Conservation (phyloP, 352 stramenopile species). For the Phytophthora pistaciae region DNA sequence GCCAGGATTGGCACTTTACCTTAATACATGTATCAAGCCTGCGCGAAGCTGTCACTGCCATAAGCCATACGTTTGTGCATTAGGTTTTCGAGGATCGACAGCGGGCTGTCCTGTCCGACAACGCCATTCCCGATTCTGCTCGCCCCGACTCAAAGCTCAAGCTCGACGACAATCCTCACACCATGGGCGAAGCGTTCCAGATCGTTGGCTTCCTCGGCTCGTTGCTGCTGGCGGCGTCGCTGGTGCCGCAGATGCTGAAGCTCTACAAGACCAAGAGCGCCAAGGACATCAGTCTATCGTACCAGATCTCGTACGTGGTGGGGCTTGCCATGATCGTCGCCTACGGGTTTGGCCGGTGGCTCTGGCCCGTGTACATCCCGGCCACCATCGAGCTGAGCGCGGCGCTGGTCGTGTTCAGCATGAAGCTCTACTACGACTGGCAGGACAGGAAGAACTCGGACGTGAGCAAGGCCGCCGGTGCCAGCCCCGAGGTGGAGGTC, state of each 20-base stretch:
- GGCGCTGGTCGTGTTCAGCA: conserved; percentile 43
- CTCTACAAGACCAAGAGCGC: conserved; percentile 66
- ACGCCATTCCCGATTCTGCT: conserved; percentile 23
- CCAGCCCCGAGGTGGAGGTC: conserved; percentile 33
- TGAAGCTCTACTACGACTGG: conserved; percentile 59
- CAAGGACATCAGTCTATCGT: conserved; percentile 55
- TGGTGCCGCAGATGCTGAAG: conserved; percentile 60
- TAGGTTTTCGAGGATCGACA: conserved; percentile 12
- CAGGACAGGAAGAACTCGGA: conserved; percentile 13
- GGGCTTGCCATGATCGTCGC: conserved; percentile 48
- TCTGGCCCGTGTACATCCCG: conserved; percentile 71
- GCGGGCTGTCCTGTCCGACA: neutral
- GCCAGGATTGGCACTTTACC: too few relatives aligned
- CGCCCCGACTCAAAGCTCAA: conserved; percentile 9
- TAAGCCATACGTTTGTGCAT: conserved; percentile 7
- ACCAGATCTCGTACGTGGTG: conserved; percentile 53
- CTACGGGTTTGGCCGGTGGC: conserved; percentile 55
- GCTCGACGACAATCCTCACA: neutral
- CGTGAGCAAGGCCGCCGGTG: conserved; percentile 23
- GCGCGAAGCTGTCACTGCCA: neutral
- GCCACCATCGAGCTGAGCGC: conserved; percentile 50
- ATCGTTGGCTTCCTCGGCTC: conserved; percentile 59
- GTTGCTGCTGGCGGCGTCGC: conserved; percentile 46
- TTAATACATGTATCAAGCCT: neutral
- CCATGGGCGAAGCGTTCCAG: conserved; percentile 42